Evolutionary conservation across 768 basidiomycete species (phyloP).

Genomic region (Auricularia heimuer): DNA sequence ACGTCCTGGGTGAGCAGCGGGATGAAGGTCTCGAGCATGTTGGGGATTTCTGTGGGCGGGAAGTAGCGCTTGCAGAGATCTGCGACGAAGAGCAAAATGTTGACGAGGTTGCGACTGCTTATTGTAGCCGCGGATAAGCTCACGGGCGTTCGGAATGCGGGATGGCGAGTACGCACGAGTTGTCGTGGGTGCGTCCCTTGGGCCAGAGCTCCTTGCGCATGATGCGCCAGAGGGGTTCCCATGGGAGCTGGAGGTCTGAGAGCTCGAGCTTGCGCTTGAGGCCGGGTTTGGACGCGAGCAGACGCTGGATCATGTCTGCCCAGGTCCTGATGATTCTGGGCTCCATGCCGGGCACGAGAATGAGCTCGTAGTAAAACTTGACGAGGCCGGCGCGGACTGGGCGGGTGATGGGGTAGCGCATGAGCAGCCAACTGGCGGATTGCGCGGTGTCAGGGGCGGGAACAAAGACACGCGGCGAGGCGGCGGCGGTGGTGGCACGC

Average conservation of each 20-base stretch:
- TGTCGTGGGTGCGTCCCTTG: constrained; percentile 50
- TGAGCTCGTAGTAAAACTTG: constrained; percentile 69
- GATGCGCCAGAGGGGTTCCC: constrained; percentile 67
- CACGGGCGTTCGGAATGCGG: not conserved
- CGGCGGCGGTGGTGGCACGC: constrained; percentile 13
- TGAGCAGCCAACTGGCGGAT: constrained; percentile 56
- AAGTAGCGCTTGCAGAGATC: constrained; percentile 67
- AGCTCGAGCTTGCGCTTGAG: constrained; percentile 55
- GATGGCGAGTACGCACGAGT: constrained; percentile 34
- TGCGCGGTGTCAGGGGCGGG: not conserved
- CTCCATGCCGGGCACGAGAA: constrained; percentile 66
- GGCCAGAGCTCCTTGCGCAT: constrained; percentile 69
- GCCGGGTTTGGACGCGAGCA: constrained; percentile 58
- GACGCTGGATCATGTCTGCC: constrained; percentile 68
- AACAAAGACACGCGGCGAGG: not conserved
- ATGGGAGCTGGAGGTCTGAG: constrained; percentile 57
- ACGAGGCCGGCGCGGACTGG: constrained; percentile 63
- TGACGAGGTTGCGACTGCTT: constrained; percentile 51
- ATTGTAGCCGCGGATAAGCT: not conserved
- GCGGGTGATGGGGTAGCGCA: constrained; percentile 70
- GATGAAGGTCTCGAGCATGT: constrained; percentile 63
- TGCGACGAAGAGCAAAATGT: constrained; percentile 64
- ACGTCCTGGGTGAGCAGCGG: constrained; percentile 66
- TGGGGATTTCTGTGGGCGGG: constrained; percentile 49
- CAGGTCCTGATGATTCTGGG: constrained; percentile 60